Evolutionary conservation across 2,329 filamentous ascomycete genomes (phyloP).

Genomic region (Fusarium kyushuense): DNA sequence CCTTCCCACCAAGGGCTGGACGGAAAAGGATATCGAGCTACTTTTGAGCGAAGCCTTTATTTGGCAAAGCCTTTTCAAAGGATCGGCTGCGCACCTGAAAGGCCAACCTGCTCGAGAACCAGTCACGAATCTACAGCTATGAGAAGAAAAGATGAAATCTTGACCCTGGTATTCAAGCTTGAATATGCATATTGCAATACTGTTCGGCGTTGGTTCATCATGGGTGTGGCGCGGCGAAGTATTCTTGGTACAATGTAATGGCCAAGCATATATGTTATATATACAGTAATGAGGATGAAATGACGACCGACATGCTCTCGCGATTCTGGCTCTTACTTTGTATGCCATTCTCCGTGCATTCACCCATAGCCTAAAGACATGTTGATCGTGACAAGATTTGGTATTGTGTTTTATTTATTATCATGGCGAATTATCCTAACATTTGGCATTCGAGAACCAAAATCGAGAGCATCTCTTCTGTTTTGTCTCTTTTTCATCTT

Average conservation of each 20-base stretch:
- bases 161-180: neutral
- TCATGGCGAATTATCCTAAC: conserved; percentile 19
- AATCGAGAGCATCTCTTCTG: conserved; percentile 28
- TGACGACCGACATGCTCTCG: conserved; percentile 11
- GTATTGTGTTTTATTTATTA: conserved; percentile 23
- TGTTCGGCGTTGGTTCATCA: conserved; percentile 21
- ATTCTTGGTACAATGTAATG: conserved; percentile 8
- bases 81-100: conserved; percentile 88
- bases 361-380: neutral
- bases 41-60: conserved; percentile 97
- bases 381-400: conserved; percentile 4
- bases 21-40: conserved; percentile 97
- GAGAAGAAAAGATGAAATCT: conserved; percentile 24
- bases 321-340: neutral
- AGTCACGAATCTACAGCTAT: conserved; percentile 55
- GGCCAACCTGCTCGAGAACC: conserved; percentile 58
- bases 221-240: conserved; percentile 2
- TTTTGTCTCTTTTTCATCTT: conserved; percentile 16
- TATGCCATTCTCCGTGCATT: neutral
- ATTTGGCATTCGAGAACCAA: conserved; percentile 29
- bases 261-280: conserved; percentile 31
- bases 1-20: conserved; percentile 92
- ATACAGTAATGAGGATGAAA: conserved; percentile 43
- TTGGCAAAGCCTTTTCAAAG: conserved; percentile 97
- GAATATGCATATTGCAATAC: conserved; percentile 9